Base-by-base conservation (phyloP, 139 green algal genomes). In the Chlamydomonas sphaeroides region DNA sequence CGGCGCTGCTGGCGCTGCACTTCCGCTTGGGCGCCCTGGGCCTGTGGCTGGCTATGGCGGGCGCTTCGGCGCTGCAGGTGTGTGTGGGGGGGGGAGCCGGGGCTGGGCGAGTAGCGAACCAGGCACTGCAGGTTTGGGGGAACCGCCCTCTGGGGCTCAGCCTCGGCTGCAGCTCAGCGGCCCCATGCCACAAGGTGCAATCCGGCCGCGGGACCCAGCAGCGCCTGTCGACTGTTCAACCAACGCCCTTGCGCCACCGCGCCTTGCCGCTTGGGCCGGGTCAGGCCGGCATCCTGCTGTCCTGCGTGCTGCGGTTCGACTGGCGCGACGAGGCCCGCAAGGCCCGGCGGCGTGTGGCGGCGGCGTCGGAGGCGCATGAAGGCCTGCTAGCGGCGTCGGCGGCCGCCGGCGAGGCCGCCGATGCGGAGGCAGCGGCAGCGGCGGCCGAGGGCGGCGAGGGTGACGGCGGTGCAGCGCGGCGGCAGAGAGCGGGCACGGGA, bases 1-100 rank as follows among this genome's bases (percentile, higher is more conserved):
- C 77, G 5, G 77, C 48, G 5, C 14, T 45, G 4, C 77, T 84
- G 65, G 77, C 57, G 25, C 33, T 84, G 41, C 65, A 35, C 28
- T 35, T n/a, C 48, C 48, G 33, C 35, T 32, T 61, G 65, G 77
- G 65, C 2, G 77, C 77, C 4, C 15, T 76, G 65, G 77, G 77
- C 45, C 63, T 84, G 49, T 84, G 77, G 77, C 33, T 75, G 35
- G 77, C 77, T 33, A 84, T 84, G 77, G 77, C 48, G 6, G 3
- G 28, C 5, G 77, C 77, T 30, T 65, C 65, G 17, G 77, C 65
- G 26, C 36, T 84, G 65, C 77, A 84, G 77, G 77, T 84, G 38
- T 3, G 71, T 28, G 49, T 26, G 30, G 8, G 30, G 35, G 26
- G 5, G 72, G 48, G 21, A 28, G 20, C 38, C 32, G 3, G 17